phyloP scores from a whole-genome alignment of 2,329 filamentous ascomycete genomes.

The Ophiostoma quercus region DNA sequence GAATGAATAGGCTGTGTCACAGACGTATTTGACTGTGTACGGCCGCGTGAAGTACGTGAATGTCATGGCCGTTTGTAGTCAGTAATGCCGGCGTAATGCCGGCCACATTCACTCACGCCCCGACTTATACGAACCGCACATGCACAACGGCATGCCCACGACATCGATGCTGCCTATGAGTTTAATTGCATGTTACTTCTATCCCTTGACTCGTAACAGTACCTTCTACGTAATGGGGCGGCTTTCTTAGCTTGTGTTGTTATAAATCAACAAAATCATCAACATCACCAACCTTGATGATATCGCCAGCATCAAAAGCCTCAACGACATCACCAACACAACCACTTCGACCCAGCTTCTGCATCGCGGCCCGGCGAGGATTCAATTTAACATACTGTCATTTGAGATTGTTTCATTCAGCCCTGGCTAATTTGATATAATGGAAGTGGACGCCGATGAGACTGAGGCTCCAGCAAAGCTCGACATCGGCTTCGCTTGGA shows the following conservation, averaged over 20 bases:
- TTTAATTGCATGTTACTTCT: neutral
- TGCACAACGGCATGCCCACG: neutral
- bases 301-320: neutral
- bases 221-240: neutral
- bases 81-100: neutral
- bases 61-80: neutral
- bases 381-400: neutral
- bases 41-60: neutral
- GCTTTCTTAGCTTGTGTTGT: neutral
- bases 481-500: constrained; percentile 17
- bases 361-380: neutral
- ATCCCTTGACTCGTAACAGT: neutral
- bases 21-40: neutral
- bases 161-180: neutral
- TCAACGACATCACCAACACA: neutral
- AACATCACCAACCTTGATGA: neutral
- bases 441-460: neutral
- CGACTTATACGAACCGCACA: neutral
- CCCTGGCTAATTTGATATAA: neutral
- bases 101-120: neutral
- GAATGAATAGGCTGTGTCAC: neutral
- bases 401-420: neutral
- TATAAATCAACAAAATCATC: neutral
- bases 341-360: neutral
- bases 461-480: neutral